A percentile compares a stretch with the other conserved stretches of the same genome.
Conservation (phyloP, 805 yeast species). For the Cyberlindnera suaveolens region DNA sequence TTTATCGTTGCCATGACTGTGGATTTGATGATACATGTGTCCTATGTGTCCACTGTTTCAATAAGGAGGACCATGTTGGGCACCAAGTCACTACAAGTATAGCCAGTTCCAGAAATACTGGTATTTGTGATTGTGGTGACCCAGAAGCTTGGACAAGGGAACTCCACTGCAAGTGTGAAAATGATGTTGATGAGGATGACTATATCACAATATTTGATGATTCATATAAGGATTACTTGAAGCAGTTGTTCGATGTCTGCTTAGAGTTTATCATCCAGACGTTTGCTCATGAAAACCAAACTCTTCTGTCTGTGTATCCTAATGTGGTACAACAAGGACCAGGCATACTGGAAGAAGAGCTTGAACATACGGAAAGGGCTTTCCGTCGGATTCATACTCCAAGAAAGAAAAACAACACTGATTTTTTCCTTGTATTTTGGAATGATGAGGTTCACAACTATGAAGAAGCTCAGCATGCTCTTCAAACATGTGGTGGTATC, state of each 20-base stretch:
- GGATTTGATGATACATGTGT: conserved; percentile 77
- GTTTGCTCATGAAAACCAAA: conserved; percentile 29
- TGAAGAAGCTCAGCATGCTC: conserved; percentile 45
- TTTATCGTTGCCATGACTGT: conserved; percentile 71
- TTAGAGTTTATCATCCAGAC: conserved; percentile 41
- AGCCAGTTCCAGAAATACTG: conserved; percentile 27
- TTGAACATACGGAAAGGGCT: conserved; percentile 1
- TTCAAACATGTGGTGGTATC: conserved; percentile 30
- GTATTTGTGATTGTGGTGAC: conserved; percentile 74
- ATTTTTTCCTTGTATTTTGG: conserved; percentile 48
- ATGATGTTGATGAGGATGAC: conserved; percentile 30
- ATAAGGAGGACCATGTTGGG: conserved; percentile 56
- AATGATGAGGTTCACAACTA: conserved; percentile 71
- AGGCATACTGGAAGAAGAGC: conserved; percentile 1
- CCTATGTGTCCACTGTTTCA: conserved; percentile 66
- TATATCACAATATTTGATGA: conserved; percentile 23
- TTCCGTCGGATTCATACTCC: conserved; percentile 2
- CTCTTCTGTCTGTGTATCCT: conserved; percentile 31
- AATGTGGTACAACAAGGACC: not conserved
- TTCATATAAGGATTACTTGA: conserved; percentile 4
- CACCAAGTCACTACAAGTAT: conserved; percentile 51
- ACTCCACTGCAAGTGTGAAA: conserved; percentile 41
- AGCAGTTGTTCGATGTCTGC: conserved; percentile 27
- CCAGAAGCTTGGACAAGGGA: conserved; percentile 65
- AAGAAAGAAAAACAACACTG: conserved; percentile 27